Evolutionary conservation across 2,329 filamentous ascomycete genomes (phyloP), one percentile per base, ranked within the genome.

Genomic region (Grosmannia serpens): DNA sequence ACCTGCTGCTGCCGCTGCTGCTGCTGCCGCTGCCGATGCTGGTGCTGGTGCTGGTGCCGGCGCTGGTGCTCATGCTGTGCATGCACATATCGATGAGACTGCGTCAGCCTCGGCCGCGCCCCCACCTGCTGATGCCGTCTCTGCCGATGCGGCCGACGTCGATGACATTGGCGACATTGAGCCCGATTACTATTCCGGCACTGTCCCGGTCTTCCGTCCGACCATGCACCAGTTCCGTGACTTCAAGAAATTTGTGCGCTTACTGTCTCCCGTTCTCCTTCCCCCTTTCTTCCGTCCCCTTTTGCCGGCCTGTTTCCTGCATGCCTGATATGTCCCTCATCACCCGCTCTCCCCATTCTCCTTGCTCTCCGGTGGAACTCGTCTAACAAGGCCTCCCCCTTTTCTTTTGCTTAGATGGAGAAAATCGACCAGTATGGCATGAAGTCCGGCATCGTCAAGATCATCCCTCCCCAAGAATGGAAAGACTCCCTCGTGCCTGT

Each of bases 371-470:
- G 20, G 6, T 27, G 24, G 27, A 33, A 20, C 24, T 8, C 50
- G n/a, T 53, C 41, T 58, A 53, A 58, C 38, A 15, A 13, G 22
- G 46, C 29, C 35, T 20, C 50, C 24, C 49, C 26, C n/a, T n/a
- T 44, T 47, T 26, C 26, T 24, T 31, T 6, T 50, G n/a, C 22
- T 33, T 38, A 86, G 83, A 85, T 86, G 79, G 83, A 85, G 68
- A 91, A 89, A 72, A 84, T 99, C 62, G 89, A 99, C 71, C 83
- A 85, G 64, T 96, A 96, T 70, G 94, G 94, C 67, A 99, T 99
- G 94, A 89, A 90, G 73, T 94, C 91, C 26, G 94, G 94, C 41
- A 96, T 99, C 66, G 85, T 97, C 69, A 97, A 99, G 74, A 87
- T 99, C 60, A 87, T 97, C 57, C 91, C 94, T 31, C 94, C 94